Percentiles rank a stretch among this genome's conserved stretches.
Conservation (phyloP, 2,329 filamentous ascomycete genomes). For the Colletotrichum sp. region DNA sequence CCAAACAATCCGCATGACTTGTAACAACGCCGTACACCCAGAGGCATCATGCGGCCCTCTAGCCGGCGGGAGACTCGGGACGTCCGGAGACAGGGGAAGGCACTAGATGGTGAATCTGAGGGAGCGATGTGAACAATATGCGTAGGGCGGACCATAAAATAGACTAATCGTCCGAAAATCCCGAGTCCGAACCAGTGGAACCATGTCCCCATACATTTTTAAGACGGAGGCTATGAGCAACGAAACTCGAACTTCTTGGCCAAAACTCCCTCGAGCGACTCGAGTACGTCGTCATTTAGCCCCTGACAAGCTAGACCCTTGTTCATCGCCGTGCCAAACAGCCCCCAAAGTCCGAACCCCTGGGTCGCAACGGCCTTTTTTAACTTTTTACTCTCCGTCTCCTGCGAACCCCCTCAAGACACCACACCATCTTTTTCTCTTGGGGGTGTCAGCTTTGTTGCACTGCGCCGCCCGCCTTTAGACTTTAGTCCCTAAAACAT, state of each 20-base stretch:
- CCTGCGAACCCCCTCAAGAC: background rate
- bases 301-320: background rate
- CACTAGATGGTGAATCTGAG: background rate
- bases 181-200: background rate
- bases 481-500: background rate
- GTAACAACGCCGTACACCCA: background rate
- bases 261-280: slow-evolving; percentile 3
- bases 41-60: background rate
- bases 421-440: background rate
- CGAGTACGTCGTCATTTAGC: background rate
- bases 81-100: background rate
- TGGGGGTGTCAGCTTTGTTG: background rate
- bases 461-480: background rate
- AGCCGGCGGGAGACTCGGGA: background rate
- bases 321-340: background rate
- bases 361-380: background rate
- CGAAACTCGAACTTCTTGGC: slow-evolving; percentile 17
- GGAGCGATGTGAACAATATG: background rate
- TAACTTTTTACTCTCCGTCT: background rate
- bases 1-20: background rate
- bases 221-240: background rate
- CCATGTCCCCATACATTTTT: background rate
- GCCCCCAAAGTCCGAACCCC: background rate
- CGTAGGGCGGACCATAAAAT: background rate
- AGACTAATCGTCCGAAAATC: background rate